Percentiles rank a stretch among this genome's conserved stretches.
These are phyloP conservation scores for Aureobasidium namibiae DNA, from an alignment of 2,329 filamentous ascomycete genomes.

Conservation along the genomic window DNA sequence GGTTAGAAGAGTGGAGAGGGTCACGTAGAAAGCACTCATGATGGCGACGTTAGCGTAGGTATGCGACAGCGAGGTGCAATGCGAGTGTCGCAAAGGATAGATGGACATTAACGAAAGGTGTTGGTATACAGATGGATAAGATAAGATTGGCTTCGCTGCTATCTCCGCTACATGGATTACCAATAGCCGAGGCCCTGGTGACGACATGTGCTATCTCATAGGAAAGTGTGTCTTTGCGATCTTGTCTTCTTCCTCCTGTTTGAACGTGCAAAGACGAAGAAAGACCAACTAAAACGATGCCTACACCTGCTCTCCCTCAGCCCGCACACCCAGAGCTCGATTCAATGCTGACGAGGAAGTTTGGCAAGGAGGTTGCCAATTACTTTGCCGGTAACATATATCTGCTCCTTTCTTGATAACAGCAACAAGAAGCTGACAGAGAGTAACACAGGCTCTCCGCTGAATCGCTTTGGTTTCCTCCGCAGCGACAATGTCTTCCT, in stretches of 20 bases:
- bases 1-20: neutral
- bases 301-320: constrained; percentile 44
- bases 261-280: neutral
- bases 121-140: constrained; percentile 3
- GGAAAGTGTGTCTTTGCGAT: too few species aligned
- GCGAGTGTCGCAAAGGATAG: neutral
- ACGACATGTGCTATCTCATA: too few species aligned
- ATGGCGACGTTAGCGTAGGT: neutral
- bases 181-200: constrained; percentile 9
- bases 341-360: constrained; percentile 66
- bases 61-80: neutral
- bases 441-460: constrained; percentile 50
- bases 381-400: constrained; percentile 66
- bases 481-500: constrained; percentile 65
- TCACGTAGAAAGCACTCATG: constrained; percentile 15
- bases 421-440: neutral
- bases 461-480: constrained; percentile 75
- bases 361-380: constrained; percentile 72
- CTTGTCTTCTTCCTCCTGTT: neutral
- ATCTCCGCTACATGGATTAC: constrained; percentile 7
- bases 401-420: neutral
- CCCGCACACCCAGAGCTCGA: constrained; percentile 52
- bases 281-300: constrained; percentile 16
- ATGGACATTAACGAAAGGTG: neutral
- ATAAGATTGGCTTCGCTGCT: neutral